These are phyloP conservation scores for Saccharomyces hybrid DNA, from an alignment of 1,139 yeast species.

Conservation along the genomic window DNA sequence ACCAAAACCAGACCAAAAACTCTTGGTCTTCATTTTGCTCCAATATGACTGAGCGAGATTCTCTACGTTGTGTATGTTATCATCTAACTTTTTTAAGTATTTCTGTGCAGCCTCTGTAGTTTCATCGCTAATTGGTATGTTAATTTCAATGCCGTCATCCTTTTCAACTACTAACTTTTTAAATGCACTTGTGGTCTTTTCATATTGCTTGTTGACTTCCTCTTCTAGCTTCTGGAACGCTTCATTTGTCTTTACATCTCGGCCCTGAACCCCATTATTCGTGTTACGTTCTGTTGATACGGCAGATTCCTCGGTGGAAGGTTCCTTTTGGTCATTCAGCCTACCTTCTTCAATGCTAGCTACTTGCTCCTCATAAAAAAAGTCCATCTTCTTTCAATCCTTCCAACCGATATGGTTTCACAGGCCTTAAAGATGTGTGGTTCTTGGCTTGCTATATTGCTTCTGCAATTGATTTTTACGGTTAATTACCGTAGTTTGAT, in stretches of 20 bases:
- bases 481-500: not conserved
- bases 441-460: not conserved
- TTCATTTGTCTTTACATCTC: constrained; percentile 18
- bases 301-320: not conserved
- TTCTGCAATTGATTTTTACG: not conserved
- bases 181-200: constrained; percentile 22
- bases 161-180: constrained; percentile 17
- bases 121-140: constrained; percentile 20
- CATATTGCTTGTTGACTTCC: constrained; percentile 24
- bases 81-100: constrained; percentile 22
- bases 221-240: constrained; percentile 33
- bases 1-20: constrained; percentile 26
- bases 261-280: not conserved
- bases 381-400: constrained; percentile 17
- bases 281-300: constrained; percentile 1
- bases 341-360: not conserved
- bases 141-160: constrained; percentile 20
- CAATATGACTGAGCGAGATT: constrained; percentile 26
- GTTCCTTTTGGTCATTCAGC: not conserved
- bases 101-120: constrained; percentile 27
- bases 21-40: constrained; percentile 22
- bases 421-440: not conserved
- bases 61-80: constrained; percentile 26
- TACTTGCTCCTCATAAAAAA: constrained; percentile 23
- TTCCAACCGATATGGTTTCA: not conserved